Base-by-base conservation (phyloP, 2,329 filamentous ascomycete genomes). In the Lecanicillium sp. region DNA sequence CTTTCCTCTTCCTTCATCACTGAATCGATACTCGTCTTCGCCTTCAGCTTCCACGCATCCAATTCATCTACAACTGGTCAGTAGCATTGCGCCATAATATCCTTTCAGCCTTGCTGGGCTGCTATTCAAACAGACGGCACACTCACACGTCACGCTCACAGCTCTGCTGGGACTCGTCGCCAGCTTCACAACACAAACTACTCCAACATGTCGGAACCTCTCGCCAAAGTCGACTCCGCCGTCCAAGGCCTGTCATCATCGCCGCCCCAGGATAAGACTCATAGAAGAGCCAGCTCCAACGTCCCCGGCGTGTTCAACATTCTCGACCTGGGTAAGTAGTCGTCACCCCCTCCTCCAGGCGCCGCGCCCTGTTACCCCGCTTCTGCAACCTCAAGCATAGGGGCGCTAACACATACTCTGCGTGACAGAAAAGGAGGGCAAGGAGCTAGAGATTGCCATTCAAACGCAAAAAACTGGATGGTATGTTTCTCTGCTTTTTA, bases 181-280 rank as follows among this genome's bases (percentile, higher is more conserved):
- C 41, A 32, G 45, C 44, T 49, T 52, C 37, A 51, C 30, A 52
- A 50, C 48, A 41, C 35, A 49, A 51, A 58, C 32, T 53, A 52
- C 51, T 36, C 50, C 55, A 64, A 47, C 59, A 69, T 68, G 66
- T 60, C 65, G 54, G 66, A 69, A 67, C 79, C 84, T 61, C 80
- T 95, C 65, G 78, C 79, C 70, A 95, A 94, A 76, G 83, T 95
- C 73, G 90, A 96, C 71, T 95, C 90, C 52, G 89, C 88, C 73
- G 82, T 94, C 63, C 83, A 89, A 65, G 87, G 88, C 68, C 69
- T 90, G 60, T 78, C 81, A 56, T 77, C 79, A 60, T 83, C 83
- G 51, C 78, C 85, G 27, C 74, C 78, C 51, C 79, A 83, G 64
- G 83, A 89, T 66, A 79, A 78, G 63, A 70, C 70, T 55, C 78